A percentile compares a stretch with the other conserved stretches of the same genome.
Conservation (phyloP, 257 asterid genomes). For the Cinchona pubescens region DNA sequence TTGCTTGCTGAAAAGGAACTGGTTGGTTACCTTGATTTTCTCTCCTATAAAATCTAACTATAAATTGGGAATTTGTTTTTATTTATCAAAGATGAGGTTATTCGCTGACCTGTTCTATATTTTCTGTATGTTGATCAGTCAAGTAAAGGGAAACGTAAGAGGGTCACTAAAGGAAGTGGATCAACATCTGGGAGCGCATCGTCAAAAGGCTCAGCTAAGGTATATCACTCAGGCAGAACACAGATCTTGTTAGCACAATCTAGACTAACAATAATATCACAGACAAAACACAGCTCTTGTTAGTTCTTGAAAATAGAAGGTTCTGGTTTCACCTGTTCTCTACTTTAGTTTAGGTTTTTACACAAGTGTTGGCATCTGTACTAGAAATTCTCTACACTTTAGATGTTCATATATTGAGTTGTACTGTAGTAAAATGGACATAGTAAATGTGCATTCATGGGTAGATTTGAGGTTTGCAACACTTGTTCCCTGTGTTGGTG, state of each 20-base stretch:
- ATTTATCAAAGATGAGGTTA: background rate
- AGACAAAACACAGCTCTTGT: too few relatives aligned
- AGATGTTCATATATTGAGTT: background rate
- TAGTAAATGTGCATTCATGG: background rate
- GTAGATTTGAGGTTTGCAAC: background rate
- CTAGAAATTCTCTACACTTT: background rate
- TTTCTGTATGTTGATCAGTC: slow-evolving; percentile 32
- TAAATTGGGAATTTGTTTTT: background rate
- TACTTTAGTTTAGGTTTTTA: background rate
- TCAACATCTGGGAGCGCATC: slow-evolving; percentile 52
- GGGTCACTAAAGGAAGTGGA: slow-evolving; percentile 41
- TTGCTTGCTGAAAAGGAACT: slow-evolving; percentile 77
- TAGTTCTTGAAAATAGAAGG: background rate
- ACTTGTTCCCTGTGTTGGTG: background rate
- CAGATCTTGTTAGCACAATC: too few relatives aligned
- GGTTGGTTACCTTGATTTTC: slow-evolving; percentile 35
- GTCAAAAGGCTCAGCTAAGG: slow-evolving; percentile 68
- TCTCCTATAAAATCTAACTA: background rate
- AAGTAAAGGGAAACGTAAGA: slow-evolving; percentile 73
- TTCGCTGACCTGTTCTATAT: background rate
- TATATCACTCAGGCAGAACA: too few relatives aligned
- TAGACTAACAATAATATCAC: too few relatives aligned
- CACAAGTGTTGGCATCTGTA: background rate
- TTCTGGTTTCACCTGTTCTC: background rate
- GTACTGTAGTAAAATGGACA: background rate